Evolutionary conservation across 1,139 yeast species (phyloP).

Genomic region (Blastobotrys proliferans): DNA sequence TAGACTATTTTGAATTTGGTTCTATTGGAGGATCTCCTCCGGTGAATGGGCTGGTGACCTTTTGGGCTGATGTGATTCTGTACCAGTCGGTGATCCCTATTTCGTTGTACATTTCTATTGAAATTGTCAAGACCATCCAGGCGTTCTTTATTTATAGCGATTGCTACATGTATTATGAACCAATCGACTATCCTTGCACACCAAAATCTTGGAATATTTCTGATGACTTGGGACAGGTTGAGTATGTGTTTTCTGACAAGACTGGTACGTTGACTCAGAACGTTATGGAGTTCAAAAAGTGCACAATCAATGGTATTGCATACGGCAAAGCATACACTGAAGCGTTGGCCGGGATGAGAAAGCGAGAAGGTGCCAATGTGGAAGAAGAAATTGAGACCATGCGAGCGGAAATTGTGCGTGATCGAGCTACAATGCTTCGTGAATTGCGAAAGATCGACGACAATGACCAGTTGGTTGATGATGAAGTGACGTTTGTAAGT

Average conservation of each 20-base stretch:
- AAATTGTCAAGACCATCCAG: slow-evolving; percentile 89
- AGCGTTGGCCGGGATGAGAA: slow-evolving; percentile 88
- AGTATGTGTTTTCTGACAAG: slow-evolving; percentile 91
- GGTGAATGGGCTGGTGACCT: slow-evolving; percentile 75
- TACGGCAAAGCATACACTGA: slow-evolving; percentile 96
- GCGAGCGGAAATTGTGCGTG: slow-evolving; percentile 56
- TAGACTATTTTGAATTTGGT: slow-evolving; percentile 69
- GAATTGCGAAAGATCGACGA: slow-evolving; percentile 45
- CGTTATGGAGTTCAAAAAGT: slow-evolving; percentile 94
- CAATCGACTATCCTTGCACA: slow-evolving; percentile 87
- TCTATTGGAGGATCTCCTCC: slow-evolving; percentile 63
- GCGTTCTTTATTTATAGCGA: slow-evolving; percentile 93
- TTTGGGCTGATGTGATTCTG: slow-evolving; percentile 83
- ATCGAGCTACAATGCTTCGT: slow-evolving; percentile 61
- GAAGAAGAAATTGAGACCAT: slow-evolving; percentile 64
- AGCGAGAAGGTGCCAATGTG: slow-evolving; percentile 79
- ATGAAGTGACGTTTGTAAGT: slow-evolving; percentile 43
- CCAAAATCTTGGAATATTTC: slow-evolving; percentile 97
- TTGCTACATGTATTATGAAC: slow-evolving; percentile 77
- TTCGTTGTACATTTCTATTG: slow-evolving; percentile 89
- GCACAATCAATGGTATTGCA: slow-evolving; percentile 80
- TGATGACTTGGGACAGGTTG: slow-evolving; percentile 95
- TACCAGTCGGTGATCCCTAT: slow-evolving; percentile 93
- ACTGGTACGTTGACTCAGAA: slow-evolving; percentile 97
- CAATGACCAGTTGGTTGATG: slow-evolving; percentile 60